A percentile compares a stretch with the other conserved stretches of the same genome.
phyloP scores from a whole-genome alignment of 176 grass and related monocot species.

The Panicum miliaceum region DNA sequence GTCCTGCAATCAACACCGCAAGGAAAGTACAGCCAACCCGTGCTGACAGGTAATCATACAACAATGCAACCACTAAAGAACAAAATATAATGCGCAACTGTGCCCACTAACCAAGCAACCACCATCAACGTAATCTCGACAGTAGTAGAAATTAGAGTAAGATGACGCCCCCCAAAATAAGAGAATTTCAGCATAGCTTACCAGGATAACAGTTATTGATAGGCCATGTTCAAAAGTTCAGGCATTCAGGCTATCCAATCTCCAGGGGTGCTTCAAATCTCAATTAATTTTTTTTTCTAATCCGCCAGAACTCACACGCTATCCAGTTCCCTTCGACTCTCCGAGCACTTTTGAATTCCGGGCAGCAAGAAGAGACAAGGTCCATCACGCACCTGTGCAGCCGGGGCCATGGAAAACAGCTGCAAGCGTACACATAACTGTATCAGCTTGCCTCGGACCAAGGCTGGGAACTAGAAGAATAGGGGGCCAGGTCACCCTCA shows the following conservation, averaged over 20 bases:
- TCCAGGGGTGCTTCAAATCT: not conserved
- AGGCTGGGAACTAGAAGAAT: not conserved
- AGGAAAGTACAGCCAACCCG: not conserved
- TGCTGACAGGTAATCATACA: not conserved
- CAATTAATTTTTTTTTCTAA: not conserved
- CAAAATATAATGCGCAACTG: not conserved
- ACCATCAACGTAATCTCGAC: not conserved
- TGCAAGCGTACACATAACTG: not conserved
- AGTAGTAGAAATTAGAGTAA: not conserved
- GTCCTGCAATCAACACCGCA: not conserved
- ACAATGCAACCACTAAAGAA: not conserved
- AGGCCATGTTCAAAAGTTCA: not conserved
- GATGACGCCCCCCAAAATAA: too few species aligned
- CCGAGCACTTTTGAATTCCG: not conserved
- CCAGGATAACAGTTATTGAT: too few species aligned
- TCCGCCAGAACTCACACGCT: not conserved
- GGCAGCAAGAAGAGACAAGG: slow-evolving; percentile 12
- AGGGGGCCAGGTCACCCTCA: not conserved
- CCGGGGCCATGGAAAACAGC: not conserved
- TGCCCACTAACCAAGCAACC: not conserved
- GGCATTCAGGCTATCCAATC: not conserved
- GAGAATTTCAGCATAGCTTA: too few species aligned
- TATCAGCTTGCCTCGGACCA: not conserved
- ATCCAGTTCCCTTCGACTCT: not conserved
- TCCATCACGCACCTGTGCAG: not conserved